Evolutionary conservation across 1,284 basidiomycete genomes (phyloP).

Genomic region (Cryptococcus maquisensis): DNA sequence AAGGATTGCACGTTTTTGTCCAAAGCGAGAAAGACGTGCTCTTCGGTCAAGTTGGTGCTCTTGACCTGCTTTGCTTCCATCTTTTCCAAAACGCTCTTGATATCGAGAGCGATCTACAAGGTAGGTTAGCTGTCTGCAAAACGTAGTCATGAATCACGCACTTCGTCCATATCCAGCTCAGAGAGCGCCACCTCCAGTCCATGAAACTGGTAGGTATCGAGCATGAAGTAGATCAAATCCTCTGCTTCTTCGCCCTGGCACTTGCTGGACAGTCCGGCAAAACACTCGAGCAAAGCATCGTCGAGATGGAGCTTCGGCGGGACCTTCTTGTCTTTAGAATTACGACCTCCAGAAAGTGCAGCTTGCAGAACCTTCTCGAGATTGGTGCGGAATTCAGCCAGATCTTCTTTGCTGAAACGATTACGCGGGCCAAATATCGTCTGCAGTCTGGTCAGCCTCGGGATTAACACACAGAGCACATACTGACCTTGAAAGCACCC

Average conservation of each 20-base stretch:
- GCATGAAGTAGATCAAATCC: slow-evolving; percentile 87
- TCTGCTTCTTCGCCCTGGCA: slow-evolving; percentile 91
- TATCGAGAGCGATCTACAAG: slow-evolving; percentile 42
- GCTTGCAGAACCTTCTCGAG: slow-evolving; percentile 71
- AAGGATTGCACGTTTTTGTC: slow-evolving; percentile 86
- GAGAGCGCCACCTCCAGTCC: slow-evolving; percentile 83
- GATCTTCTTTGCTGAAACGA: slow-evolving; percentile 52
- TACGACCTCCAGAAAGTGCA: slow-evolving; percentile 55
- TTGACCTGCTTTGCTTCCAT: slow-evolving; percentile 50
- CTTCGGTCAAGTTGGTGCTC: slow-evolving; percentile 16
- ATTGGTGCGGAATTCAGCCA: slow-evolving; percentile 59
- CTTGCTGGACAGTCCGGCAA: slow-evolving; percentile 72
- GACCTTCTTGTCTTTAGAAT: slow-evolving; percentile 49
- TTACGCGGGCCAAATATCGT: slow-evolving; percentile 64
- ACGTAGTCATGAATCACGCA: slow-evolving; percentile 40
- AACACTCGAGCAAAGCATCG: slow-evolving; percentile 73
- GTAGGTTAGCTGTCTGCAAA: neutral
- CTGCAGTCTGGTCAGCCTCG: slow-evolving; percentile 46
- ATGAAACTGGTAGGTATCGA: slow-evolving; percentile 90
- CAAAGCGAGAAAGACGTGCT: slow-evolving; percentile 80
- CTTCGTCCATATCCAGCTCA: slow-evolving; percentile 87
- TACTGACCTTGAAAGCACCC: slow-evolving; percentile 85
- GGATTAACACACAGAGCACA: neutral
- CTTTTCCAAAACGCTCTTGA: slow-evolving; percentile 61
- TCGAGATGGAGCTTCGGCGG: slow-evolving; percentile 56